A percentile compares a stretch with the other conserved stretches of the same genome.
These are phyloP conservation scores for Naematelia aurantialba DNA, from an alignment of 768 basidiomycete genomes.

Conservation along the genomic window DNA sequence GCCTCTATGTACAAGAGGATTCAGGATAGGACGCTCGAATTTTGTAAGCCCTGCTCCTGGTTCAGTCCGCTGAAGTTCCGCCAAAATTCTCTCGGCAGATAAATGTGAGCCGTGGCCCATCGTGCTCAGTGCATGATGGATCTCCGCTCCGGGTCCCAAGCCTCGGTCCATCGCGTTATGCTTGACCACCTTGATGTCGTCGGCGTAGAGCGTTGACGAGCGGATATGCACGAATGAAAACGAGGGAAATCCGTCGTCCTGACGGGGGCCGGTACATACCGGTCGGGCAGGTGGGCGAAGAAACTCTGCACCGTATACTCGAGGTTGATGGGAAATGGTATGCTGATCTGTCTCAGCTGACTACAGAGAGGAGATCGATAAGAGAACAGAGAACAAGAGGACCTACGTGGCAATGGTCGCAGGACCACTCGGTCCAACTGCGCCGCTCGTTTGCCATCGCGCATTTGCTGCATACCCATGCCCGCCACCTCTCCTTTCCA, in stretches of 20 bases:
- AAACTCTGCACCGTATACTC: background rate
- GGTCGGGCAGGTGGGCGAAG: conserved; percentile 12
- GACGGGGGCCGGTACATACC: conserved; percentile 16
- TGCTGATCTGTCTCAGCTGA: conserved; percentile 8
- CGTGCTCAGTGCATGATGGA: conserved; percentile 30
- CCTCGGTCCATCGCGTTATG: conserved; percentile 15
- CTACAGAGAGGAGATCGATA: background rate
- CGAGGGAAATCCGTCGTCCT: conserved; percentile 20
- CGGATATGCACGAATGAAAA: conserved; percentile 1
- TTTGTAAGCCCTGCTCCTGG: background rate
- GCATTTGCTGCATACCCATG: conserved; percentile 40
- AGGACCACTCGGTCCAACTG: conserved; percentile 42
- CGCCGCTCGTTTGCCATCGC: conserved; percentile 36
- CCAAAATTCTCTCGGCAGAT: conserved; percentile 16
- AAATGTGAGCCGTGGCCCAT: conserved; percentile 16
- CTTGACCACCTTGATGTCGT: conserved; percentile 34
- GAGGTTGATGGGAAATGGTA: background rate
- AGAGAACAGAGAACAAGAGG: background rate
- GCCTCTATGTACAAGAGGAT: conserved; percentile 1
- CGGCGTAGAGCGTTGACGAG: conserved; percentile 16
- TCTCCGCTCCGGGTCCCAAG: conserved; percentile 18
- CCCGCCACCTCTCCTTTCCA: conserved; percentile 41
- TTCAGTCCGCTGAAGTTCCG: conserved; percentile 10
- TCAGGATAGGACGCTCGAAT: background rate
- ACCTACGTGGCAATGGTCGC: conserved; percentile 42